Evolutionary conservation across 2,329 filamentous ascomycete genomes (phyloP).

Genomic region (Diplodia intermedia): DNA sequence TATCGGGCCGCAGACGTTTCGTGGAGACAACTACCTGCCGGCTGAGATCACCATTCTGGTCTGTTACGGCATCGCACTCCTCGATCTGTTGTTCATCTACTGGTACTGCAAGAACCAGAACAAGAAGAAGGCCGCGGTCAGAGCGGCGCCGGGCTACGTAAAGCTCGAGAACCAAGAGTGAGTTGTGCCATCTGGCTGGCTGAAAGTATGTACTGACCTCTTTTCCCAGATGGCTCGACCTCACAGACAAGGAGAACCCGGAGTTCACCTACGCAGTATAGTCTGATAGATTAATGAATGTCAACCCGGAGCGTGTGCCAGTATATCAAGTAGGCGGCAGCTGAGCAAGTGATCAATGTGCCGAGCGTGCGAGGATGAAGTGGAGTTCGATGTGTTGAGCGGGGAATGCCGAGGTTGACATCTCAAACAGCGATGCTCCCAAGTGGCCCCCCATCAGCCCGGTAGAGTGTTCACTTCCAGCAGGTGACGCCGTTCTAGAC

Average conservation of each 20-base stretch:
- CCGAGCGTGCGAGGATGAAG: not conserved
- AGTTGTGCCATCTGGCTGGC: constrained; percentile 20
- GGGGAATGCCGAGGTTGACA: not conserved
- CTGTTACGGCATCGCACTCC: constrained; percentile 61
- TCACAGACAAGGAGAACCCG: constrained; percentile 70
- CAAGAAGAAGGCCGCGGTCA: constrained; percentile 61
- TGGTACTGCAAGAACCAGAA: constrained; percentile 68
- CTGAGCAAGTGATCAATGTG: not conserved
- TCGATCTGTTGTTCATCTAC: constrained; percentile 67
- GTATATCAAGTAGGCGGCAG: not conserved
- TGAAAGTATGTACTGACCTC: not conserved
- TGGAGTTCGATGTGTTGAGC: not conserved
- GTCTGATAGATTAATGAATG: constrained; percentile 19
- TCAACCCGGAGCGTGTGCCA: not conserved
- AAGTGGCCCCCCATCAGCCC: no score
- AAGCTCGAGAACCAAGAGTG: constrained; percentile 72
- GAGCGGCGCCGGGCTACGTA: constrained; percentile 63
- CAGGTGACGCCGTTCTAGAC: no score
- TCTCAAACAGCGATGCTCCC: not conserved
- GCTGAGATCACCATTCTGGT: constrained; percentile 70
- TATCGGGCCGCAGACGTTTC: constrained; percentile 53
- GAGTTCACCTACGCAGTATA: constrained; percentile 68
- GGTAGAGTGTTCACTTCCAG: no score
- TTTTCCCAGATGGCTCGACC: constrained; percentile 58
- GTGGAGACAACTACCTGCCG: constrained; percentile 63